A percentile compares a stretch with the other conserved stretches of the same genome.
phyloP scores from a whole-genome alignment of 2,329 filamentous ascomycete genomes.

The Cladosporium cucumerinum region DNA sequence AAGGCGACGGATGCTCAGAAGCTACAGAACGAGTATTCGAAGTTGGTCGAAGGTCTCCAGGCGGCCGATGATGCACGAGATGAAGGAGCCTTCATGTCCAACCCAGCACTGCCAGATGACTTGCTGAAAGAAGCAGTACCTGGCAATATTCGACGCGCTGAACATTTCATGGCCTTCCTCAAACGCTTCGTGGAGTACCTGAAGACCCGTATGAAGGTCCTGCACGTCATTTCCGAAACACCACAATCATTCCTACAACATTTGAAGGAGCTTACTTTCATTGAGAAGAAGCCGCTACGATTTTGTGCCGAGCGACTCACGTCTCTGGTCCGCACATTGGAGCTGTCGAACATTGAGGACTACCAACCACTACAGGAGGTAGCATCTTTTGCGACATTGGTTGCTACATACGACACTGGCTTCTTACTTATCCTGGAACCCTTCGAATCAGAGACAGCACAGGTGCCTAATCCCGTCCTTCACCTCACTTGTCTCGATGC shows the following conservation, averaged over 20 bases:
- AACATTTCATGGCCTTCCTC: slow-evolving; percentile 92
- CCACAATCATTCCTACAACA: slow-evolving; percentile 90
- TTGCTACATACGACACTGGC: slow-evolving; percentile 94
- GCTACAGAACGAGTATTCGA: slow-evolving; percentile 90
- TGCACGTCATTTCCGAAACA: slow-evolving; percentile 95
- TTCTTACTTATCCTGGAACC: slow-evolving; percentile 96
- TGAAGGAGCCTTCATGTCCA: slow-evolving; percentile 96
- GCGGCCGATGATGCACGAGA: slow-evolving; percentile 85
- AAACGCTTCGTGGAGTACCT: slow-evolving; percentile 97
- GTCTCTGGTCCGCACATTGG: slow-evolving; percentile 88
- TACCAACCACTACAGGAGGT: slow-evolving; percentile 97
- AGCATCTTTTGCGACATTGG: slow-evolving; percentile 92
- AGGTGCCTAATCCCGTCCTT: slow-evolving; percentile 92
- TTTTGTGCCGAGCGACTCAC: slow-evolving; percentile 95
- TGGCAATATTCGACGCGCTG: slow-evolving; percentile 90
- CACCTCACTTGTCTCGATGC: slow-evolving; percentile 97
- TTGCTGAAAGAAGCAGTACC: slow-evolving; percentile 92
- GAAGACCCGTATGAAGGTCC: slow-evolving; percentile 93
- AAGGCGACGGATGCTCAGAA: slow-evolving; percentile 93
- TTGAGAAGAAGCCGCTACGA: slow-evolving; percentile 88
- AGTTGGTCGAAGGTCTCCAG: slow-evolving; percentile 85
- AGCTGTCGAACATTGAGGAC: slow-evolving; percentile 96
- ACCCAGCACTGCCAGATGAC: slow-evolving; percentile 90
- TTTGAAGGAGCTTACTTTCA: slow-evolving; percentile 92
- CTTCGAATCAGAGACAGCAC: slow-evolving; percentile 91